phyloP scores from a whole-genome alignment of 805 yeast species.

The Yamadazyma takamatsuzukensis region DNA sequence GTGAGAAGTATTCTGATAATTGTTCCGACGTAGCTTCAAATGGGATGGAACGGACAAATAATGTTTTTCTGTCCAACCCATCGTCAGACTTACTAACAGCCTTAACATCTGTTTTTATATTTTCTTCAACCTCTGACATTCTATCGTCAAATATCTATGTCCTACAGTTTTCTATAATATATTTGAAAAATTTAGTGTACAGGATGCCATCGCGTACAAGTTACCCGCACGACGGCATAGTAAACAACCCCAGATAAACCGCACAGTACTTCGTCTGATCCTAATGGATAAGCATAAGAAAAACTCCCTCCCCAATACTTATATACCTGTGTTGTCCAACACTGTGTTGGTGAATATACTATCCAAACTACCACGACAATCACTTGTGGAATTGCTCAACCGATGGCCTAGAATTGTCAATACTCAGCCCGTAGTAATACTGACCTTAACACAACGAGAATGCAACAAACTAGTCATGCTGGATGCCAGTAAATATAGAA shows the following conservation, averaged over 20 bases:
- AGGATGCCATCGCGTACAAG: neutral
- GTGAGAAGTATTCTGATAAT: slow-evolving; percentile 80
- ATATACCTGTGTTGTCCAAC: slow-evolving; percentile 29
- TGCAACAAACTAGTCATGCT: slow-evolving; percentile 17
- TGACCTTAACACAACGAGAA: slow-evolving; percentile 16
- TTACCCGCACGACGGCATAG: neutral
- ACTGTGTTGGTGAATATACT: slow-evolving; percentile 20
- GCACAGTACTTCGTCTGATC: slow-evolving; percentile 1
- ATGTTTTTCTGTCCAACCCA: slow-evolving; percentile 53
- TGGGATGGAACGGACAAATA: slow-evolving; percentile 87
- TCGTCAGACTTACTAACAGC: too few relatives aligned
- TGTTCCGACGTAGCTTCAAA: slow-evolving; percentile 76
- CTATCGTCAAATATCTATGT: too few relatives aligned
- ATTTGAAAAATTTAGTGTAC: neutral
- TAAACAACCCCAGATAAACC: slow-evolving; percentile 2
- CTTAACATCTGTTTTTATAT: too few relatives aligned
- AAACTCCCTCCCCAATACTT: slow-evolving; percentile 36
- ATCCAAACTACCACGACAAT: slow-evolving; percentile 26
- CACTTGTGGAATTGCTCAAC: slow-evolving; percentile 27
- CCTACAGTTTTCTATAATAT: too few relatives aligned
- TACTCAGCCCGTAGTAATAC: slow-evolving; percentile 23
- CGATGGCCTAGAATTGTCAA: slow-evolving; percentile 33
- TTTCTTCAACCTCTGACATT: too few relatives aligned
- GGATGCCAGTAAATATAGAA: slow-evolving; percentile 10
- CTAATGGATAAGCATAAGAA: slow-evolving; percentile 1